Percentiles rank a stretch among this genome's conserved stretches.
phyloP scores from a whole-genome alignment of 192 early-diverging fungal genomes.

The Coemansia sp. region DNA sequence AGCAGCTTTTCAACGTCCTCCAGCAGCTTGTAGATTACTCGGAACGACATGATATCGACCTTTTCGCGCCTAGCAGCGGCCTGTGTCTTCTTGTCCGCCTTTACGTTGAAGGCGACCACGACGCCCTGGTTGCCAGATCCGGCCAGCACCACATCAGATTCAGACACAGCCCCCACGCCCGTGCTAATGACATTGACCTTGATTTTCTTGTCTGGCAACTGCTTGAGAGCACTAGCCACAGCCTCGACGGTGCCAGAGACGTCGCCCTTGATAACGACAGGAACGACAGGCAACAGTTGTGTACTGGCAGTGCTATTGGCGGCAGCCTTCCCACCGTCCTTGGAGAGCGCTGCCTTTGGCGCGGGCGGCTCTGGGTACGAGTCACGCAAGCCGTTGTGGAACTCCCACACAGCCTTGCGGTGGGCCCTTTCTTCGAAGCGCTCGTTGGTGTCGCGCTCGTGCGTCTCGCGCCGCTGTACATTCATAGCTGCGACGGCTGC shows the following conservation, averaged over 20 bases:
- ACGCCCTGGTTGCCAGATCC: conserved; percentile 56
- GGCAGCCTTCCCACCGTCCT: background rate
- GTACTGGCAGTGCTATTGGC: background rate
- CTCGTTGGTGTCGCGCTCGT: conserved; percentile 56
- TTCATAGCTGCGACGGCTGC: conserved; percentile 75
- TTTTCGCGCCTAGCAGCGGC: conserved; percentile 58
- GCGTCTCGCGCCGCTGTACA: conserved; percentile 60
- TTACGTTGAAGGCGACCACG: conserved; percentile 88
- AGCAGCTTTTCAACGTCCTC: conserved; percentile 84
- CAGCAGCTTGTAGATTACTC: conserved; percentile 91
- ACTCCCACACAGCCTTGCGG: conserved; percentile 65
- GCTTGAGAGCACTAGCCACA: conserved; percentile 68
- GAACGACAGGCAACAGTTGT: conserved; percentile 16
- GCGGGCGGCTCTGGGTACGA: conserved; percentile 53
- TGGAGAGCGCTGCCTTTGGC: conserved; percentile 17
- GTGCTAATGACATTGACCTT: conserved; percentile 67
- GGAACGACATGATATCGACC: conserved; percentile 69
- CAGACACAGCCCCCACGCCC: conserved; percentile 83
- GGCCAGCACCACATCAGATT: conserved; percentile 82
- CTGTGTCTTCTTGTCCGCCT: conserved; percentile 71
- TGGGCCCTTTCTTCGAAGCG: conserved; percentile 55
- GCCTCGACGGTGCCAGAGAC: conserved; percentile 94
- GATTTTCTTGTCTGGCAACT: conserved; percentile 78
- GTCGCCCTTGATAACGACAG: conserved; percentile 63
- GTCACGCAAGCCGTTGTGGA: conserved; percentile 60